These are phyloP conservation scores for Colletotrichum agaves DNA, from an alignment of 2,329 filamentous ascomycete species.

Conservation along the genomic window DNA sequence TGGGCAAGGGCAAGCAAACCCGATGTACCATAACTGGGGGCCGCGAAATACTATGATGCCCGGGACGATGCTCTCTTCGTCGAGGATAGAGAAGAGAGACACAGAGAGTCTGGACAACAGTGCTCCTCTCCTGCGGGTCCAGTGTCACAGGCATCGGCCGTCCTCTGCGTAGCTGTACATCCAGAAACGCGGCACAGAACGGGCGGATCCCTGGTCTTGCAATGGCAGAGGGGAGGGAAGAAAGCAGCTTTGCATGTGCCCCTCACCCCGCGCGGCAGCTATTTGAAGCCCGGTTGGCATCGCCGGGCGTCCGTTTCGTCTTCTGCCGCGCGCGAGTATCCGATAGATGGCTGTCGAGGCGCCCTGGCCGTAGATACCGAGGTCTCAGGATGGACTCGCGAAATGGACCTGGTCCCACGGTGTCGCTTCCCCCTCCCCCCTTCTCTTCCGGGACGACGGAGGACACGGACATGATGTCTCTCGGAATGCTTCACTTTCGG, in stretches of 20 bases:
- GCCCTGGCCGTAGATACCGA: neutral
- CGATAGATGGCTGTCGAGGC: constrained; percentile 21
- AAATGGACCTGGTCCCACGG: neutral
- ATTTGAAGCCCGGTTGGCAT: neutral
- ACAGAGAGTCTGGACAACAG: neutral
- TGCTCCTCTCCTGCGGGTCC: neutral
- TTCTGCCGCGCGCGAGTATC: constrained; percentile 22
- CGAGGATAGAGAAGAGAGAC: neutral
- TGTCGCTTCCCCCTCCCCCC: neutral
- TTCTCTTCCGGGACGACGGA: neutral
- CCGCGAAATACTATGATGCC: neutral
- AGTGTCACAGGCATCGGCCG: constrained; percentile 14
- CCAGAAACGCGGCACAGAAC: constrained; percentile 11
- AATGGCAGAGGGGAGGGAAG: neutral
- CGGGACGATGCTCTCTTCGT: too few relatives aligned
- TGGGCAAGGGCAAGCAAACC: neutral
- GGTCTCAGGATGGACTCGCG: neutral
- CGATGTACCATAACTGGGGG: neutral
- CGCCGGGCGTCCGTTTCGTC: constrained; percentile 16
- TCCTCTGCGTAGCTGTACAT: constrained; percentile 12
- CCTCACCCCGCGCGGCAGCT: too few relatives aligned
- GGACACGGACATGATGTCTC: neutral
- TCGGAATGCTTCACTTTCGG: too few relatives aligned
- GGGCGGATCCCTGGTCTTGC: neutral
- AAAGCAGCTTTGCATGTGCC: too few relatives aligned